Conservation (phyloP, 2,329 filamentous ascomycete species). For the Sporothrix protearum region DNA sequence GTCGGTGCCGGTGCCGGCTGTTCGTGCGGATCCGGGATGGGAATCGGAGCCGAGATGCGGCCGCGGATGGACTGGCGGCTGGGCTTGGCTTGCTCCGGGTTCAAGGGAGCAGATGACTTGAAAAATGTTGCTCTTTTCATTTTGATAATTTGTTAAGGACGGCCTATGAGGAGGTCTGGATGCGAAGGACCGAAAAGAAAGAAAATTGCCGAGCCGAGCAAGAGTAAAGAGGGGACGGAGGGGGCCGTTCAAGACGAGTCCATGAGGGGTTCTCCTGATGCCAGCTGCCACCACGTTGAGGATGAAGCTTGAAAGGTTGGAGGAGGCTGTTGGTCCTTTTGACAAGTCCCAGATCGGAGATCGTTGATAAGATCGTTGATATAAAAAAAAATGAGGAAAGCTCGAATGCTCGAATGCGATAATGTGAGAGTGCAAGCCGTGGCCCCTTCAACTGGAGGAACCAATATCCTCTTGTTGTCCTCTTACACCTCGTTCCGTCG, state of each 20-base stretch:
- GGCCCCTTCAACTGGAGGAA: neutral
- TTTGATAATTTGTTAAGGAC: neutral
- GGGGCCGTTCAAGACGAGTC: neutral
- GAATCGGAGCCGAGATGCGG: slow-evolving; percentile 60
- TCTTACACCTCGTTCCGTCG: slow-evolving; percentile 20
- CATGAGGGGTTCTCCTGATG: neutral
- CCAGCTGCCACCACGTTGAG: neutral
- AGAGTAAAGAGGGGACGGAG: neutral
- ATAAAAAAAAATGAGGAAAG: neutral
- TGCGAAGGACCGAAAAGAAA: neutral
- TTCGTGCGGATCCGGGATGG: slow-evolving; percentile 45
- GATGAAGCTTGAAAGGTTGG: neutral
- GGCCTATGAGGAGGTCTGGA: neutral
- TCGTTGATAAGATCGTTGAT: neutral
- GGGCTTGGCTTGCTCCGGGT: slow-evolving; percentile 38
- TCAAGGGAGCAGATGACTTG: slow-evolving; percentile 40
- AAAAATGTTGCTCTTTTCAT: slow-evolving; percentile 38
- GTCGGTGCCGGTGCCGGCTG: neutral
- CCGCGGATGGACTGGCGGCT: slow-evolving; percentile 52
- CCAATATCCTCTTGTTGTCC: neutral
- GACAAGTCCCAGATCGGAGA: neutral
- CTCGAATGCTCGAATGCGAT: too few relatives aligned
- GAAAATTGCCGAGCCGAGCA: neutral
- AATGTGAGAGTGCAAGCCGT: neutral
- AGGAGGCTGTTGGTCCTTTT: neutral